These are phyloP conservation scores for Spiraea crenata DNA, from an alignment of 331 rosid genomes.

Conservation along the genomic window DNA sequence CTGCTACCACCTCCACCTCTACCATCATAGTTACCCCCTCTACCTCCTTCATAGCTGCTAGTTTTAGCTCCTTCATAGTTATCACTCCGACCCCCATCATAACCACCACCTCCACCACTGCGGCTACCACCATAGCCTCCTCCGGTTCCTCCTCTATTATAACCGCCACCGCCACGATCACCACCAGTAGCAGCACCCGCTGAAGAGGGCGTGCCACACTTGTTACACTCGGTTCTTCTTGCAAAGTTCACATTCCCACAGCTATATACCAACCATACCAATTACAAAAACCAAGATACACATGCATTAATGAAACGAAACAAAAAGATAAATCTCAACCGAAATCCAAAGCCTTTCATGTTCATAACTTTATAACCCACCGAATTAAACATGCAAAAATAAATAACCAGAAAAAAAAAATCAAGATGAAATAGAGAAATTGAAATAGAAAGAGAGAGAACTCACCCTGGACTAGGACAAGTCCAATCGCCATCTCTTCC, in stretches of 20 bases:
- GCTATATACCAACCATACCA: slow-evolving; percentile 40
- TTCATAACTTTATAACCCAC: neutral
- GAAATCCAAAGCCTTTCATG: neutral
- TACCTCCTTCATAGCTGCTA: slow-evolving; percentile 57
- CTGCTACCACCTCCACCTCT: slow-evolving; percentile 60
- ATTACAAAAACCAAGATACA: slow-evolving; percentile 12
- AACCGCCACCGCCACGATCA: slow-evolving; percentile 34
- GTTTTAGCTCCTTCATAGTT: slow-evolving; percentile 67
- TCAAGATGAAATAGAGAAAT: neutral
- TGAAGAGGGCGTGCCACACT: slow-evolving; percentile 89
- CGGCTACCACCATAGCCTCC: slow-evolving; percentile 55
- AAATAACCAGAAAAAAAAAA: neutral
- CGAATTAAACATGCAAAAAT: neutral
- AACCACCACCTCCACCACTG: slow-evolving; percentile 44
- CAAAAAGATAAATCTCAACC: neutral
- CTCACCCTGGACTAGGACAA: slow-evolving; percentile 82
- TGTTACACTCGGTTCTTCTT: slow-evolving; percentile 92
- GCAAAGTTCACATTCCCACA: slow-evolving; percentile 96
- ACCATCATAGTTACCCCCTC: slow-evolving; percentile 43
- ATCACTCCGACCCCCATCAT: slow-evolving; percentile 56
- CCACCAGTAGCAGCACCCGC: slow-evolving; percentile 45
- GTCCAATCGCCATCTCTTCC: slow-evolving; percentile 99
- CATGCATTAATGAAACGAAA: neutral
- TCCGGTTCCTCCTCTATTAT: slow-evolving; percentile 49
- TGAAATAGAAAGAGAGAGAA: neutral